Evolutionary conservation across 164 flowering plant species (phyloP).

Genomic region (Brasenia schreberi): DNA sequence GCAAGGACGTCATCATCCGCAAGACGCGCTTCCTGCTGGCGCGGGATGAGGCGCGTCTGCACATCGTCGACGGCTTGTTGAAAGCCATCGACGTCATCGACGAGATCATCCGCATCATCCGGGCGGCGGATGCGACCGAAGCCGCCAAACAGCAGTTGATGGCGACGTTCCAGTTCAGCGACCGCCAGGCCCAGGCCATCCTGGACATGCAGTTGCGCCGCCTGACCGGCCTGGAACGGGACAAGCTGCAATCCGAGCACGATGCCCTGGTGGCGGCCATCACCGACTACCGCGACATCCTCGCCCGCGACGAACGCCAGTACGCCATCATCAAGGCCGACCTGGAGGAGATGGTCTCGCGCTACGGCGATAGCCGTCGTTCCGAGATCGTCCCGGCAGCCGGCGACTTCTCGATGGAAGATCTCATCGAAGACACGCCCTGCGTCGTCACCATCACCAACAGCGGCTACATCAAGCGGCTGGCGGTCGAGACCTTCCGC

Average conservation of each 20-base stretch:
- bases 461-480: too few relatives aligned
- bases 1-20: neutral
- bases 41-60: neutral
- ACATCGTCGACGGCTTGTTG: neutral
- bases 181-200: neutral
- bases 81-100: neutral
- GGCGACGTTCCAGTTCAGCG: neutral
- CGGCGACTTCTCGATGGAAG: too few relatives aligned
- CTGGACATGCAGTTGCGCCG: neutral
- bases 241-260: neutral
- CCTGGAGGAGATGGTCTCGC: too few relatives aligned
- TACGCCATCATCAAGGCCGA: too few relatives aligned
- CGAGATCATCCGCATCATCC: conserved; percentile 1
- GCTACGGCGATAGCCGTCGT: too few relatives aligned
- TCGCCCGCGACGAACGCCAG: too few relatives aligned
- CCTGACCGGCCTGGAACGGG: neutral
- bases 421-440: too few relatives aligned
- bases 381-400: too few relatives aligned
- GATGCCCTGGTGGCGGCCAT: too few relatives aligned
- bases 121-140: neutral
- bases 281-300: too few relatives aligned
- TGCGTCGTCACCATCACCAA: too few relatives aligned
- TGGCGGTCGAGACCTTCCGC: too few relatives aligned
- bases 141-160: conserved; percentile 1
- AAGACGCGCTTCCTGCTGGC: neutral